Evolutionary conservation across 2,329 filamentous ascomycete species (phyloP).

Genomic region (Phoma sp.): DNA sequence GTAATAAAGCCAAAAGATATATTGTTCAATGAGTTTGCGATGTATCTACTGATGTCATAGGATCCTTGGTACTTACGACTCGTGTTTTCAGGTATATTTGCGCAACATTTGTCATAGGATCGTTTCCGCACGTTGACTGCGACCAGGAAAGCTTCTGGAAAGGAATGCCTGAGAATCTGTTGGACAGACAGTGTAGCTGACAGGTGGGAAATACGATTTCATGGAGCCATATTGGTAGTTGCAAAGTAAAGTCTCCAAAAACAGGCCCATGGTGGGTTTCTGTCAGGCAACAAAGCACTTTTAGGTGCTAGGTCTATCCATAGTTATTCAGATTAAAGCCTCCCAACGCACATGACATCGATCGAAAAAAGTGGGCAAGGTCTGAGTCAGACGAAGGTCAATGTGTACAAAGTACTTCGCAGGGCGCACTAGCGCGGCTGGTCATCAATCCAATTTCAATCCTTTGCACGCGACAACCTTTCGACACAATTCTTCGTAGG

Average conservation of each 20-base stretch:
- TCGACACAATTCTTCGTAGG: not conserved
- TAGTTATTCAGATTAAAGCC: not conserved
- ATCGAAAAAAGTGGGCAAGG: no score
- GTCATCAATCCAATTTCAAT: not conserved
- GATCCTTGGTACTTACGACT: not conserved
- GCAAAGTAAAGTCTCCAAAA: not conserved
- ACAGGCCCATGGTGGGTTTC: not conserved
- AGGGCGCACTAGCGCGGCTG: not conserved
- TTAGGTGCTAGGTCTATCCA: not conserved
- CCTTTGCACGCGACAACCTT: not conserved
- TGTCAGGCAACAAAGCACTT: not conserved
- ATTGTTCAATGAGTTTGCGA: not conserved
- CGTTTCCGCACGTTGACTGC: not conserved
- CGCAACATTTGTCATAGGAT: not conserved
- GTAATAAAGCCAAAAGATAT: not conserved
- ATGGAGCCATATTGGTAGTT: not conserved
- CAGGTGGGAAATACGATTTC: not conserved
- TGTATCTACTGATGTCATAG: not conserved
- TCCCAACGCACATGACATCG: not conserved
- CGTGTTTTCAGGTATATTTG: not conserved
- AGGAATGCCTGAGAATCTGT: not conserved
- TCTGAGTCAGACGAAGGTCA: not conserved
- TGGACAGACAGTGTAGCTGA: not conserved
- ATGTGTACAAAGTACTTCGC: not conserved
- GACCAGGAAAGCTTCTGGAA: not conserved